Percentiles rank a stretch among this genome's conserved stretches.
Conservation (phyloP, 345 rosid genomes). For the Hypericum perforatum region DNA sequence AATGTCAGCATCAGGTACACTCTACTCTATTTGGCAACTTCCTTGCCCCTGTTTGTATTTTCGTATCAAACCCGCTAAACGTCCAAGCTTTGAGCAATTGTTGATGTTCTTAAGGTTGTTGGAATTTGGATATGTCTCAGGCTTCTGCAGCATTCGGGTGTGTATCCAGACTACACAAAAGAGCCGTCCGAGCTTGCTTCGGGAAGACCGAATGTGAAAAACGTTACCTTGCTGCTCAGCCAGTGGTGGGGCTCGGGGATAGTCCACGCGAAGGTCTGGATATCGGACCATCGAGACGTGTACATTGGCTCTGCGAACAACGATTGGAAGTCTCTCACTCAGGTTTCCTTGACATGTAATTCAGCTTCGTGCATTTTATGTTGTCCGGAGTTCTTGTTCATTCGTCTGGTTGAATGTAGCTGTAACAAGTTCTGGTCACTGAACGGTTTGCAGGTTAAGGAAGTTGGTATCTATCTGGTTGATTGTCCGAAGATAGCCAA, state of each 20-base stretch:
- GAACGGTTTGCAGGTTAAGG: constrained; percentile 52
- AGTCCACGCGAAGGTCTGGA: constrained; percentile 89
- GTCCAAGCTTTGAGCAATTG: no score
- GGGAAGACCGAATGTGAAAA: constrained; percentile 64
- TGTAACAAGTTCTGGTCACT: background rate
- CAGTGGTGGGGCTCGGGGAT: constrained; percentile 87
- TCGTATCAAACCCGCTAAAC: no score
- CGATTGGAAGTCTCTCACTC: constrained; percentile 93
- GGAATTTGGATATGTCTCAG: constrained; percentile 26
- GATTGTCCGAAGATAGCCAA: constrained; percentile 53
- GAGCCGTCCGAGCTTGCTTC: constrained; percentile 61
- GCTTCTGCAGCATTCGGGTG: constrained; percentile 65
- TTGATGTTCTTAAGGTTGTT: background rate
- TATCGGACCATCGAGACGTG: constrained; percentile 53
- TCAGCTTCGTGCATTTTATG: background rate
- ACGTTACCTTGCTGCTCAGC: constrained; percentile 44
- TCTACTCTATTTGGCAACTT: background rate
- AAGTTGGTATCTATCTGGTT: constrained; percentile 67
- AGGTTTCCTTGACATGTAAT: constrained; percentile 28
- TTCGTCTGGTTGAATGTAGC: background rate
- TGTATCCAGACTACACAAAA: constrained; percentile 55
- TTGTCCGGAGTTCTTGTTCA: no score
- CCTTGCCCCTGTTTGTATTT: background rate
- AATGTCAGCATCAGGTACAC: constrained; percentile 53
- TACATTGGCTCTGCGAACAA: constrained; percentile 90